Base-by-base conservation (phyloP, 495 filamentous ascomycete species). In the Aspergillus olivimuriae region DNA sequence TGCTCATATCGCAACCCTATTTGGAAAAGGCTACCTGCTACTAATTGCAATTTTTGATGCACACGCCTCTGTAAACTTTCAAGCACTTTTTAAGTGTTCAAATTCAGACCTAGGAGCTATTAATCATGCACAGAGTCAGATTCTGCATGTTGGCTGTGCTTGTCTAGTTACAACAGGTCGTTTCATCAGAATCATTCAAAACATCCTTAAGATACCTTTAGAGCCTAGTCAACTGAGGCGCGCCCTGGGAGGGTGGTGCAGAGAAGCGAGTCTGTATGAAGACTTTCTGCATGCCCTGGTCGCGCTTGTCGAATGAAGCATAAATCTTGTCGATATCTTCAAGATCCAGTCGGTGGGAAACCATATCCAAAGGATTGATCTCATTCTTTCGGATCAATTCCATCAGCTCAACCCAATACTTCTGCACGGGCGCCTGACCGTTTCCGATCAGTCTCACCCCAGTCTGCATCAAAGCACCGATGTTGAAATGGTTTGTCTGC, bases 401-500 rank as follows among this genome's bases (percentile, higher is more conserved):
- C 41, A 91, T 70, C 18, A 94, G 64, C 1, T 86, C 69, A 17
- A 85, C 68, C 88, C 86, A 94, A 65, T 94, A 92, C 42, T 77
- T 77, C 33, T 90, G 86, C 4, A 94, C 87, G 0, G 86, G 87
- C 0, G 86, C 83, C 58, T 94, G 89, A 2, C 89, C 87, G 55
- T 87, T 87, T 34, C 89, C 86, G 45, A 86, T 84, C 12, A 94
- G 72, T 1, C 80, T 78, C 49, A 94, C 81, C 20, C 89, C 88
- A 35, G 83, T 81, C 62, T 94, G 80, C 89, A 95, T 95, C 15
- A 95, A 53, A 1, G 86, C 75, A 21, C 89, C 86, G 52, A 94
- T 82, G 52, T 87, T 86, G 73, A 90, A 87, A 50, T 89, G 83
- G 51, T 82, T 90, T 4, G 82, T 85, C 80, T 85, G 41, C 2